phyloP scores from a whole-genome alignment of 1,284 basidiomycete species.

The Cutaneotrichosporon sp. region DNA sequence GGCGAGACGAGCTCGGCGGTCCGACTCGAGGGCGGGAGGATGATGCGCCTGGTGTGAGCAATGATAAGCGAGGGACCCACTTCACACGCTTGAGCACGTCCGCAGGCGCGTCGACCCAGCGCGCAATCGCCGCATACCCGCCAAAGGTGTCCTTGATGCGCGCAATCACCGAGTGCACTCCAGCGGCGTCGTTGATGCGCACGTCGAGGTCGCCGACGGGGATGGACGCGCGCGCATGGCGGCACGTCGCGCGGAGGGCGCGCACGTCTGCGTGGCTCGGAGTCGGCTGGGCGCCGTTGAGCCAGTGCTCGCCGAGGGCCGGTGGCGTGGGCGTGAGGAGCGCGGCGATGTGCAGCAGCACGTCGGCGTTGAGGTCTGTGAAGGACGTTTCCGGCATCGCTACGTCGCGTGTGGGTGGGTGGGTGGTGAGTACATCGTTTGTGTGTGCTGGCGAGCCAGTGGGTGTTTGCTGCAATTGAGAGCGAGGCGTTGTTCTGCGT shows the following conservation, averaged over 20 bases:
- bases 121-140: neutral
- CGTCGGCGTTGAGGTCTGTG: slow-evolving; percentile 15
- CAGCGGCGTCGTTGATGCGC: neutral
- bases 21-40: neutral
- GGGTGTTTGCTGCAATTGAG: too few species aligned
- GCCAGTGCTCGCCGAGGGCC: neutral
- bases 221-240: neutral
- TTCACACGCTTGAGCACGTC: neutral
- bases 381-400: neutral
- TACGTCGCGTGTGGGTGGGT: too few species aligned
- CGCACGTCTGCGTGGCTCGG: neutral
- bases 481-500: too few species aligned
- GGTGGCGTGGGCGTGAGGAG: neutral
- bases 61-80: neutral
- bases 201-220: neutral
- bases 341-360: slow-evolving; percentile 11
- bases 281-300: neutral
- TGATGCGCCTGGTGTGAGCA: slow-evolving; percentile 6
- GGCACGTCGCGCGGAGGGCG: slow-evolving; percentile 7
- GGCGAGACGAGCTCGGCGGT: neutral
- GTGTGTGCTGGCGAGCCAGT: too few species aligned
- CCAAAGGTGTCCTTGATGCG: neutral
- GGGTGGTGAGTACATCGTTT: too few species aligned
- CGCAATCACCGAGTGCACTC: too few species aligned
- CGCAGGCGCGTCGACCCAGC: slow-evolving; percentile 6